A percentile compares a stretch with the other conserved stretches of the same genome.
phyloP scores from a whole-genome alignment of 148 eudicot species.

The Fallopia convolvulus region DNA sequence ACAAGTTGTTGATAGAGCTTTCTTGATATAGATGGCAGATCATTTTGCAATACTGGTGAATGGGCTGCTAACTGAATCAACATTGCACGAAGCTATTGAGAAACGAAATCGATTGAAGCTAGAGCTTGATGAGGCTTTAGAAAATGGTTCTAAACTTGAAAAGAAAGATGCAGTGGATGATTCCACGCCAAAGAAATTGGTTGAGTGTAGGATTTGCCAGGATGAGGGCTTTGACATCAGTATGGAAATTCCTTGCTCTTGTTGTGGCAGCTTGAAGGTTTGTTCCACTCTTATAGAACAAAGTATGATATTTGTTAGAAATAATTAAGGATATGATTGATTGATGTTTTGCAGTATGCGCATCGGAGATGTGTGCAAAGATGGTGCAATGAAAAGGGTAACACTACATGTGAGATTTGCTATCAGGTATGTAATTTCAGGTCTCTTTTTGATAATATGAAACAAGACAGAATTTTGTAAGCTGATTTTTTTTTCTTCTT shows the following conservation, averaged over 20 bases:
- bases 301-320: not conserved
- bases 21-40: constrained; percentile 59
- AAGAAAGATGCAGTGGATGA: constrained; percentile 17
- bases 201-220: constrained; percentile 94
- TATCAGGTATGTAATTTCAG: constrained; percentile 6
- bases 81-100: constrained; percentile 78
- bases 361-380: constrained; percentile 16
- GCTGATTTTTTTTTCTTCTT: not conserved
- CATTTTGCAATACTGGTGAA: constrained; percentile 81
- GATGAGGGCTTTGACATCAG: constrained; percentile 78
- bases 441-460: not conserved
- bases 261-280: constrained; percentile 95
- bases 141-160: constrained; percentile 19
- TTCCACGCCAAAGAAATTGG: constrained; percentile 48
- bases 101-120: constrained; percentile 38
- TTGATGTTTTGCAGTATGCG: constrained; percentile 7
- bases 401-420: constrained; percentile 14
- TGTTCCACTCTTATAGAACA: not conserved
- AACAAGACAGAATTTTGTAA: not conserved
- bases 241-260: constrained; percentile 94
- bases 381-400: constrained; percentile 17
- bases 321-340: not conserved
- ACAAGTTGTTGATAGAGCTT: not conserved
- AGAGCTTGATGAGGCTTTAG: constrained; percentile 21
- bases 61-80: constrained; percentile 84